Conservation (phyloP, 139 green algal species). For the Tetratostichococcus sp. region DNA sequence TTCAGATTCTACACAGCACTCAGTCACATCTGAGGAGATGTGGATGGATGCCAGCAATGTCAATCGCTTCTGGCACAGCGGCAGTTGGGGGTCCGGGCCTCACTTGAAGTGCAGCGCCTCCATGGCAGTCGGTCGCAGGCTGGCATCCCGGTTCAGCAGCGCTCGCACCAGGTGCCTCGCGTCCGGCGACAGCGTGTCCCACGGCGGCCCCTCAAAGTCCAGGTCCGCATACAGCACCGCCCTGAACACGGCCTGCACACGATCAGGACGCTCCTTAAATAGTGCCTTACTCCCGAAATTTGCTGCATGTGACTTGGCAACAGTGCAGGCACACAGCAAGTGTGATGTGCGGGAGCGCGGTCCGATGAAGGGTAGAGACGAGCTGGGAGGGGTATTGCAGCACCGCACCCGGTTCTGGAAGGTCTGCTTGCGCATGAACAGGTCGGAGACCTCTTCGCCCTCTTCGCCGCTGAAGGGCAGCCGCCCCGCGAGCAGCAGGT, state of each 20-base stretch:
- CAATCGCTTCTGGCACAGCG: too few relatives aligned
- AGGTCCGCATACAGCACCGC: constrained; percentile 64
- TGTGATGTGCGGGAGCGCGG: too few relatives aligned
- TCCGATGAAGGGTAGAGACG: too few relatives aligned
- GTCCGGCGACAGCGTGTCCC: constrained; percentile 34
- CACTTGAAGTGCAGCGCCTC: constrained; percentile 58
- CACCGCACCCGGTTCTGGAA: constrained; percentile 20
- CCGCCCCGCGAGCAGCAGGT: constrained; percentile 58
- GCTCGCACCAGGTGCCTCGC: constrained; percentile 31
- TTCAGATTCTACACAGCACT: too few relatives aligned
- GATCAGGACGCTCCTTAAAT: too few relatives aligned
- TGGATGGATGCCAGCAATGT: too few relatives aligned
- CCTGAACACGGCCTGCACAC: constrained; percentile 50
- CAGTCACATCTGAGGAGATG: too few relatives aligned
- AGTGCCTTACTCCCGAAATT: too few relatives aligned
- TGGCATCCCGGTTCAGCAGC: constrained; percentile 43
- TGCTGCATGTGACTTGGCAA: too few relatives aligned
- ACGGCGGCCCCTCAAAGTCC: constrained; percentile 61
- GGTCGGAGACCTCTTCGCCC: constrained; percentile 43
- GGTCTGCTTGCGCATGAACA: constrained; percentile 38
- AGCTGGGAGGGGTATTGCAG: too few relatives aligned
- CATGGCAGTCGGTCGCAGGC: constrained; percentile 31
- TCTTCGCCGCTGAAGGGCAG: constrained; percentile 64
- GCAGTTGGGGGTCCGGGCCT: too few relatives aligned
- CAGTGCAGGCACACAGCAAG: too few relatives aligned